Percentiles rank a stretch among this genome's conserved stretches.
Conservation (phyloP, 2,329 filamentous ascomycete species). For the Aspergillus japonicus region DNA sequence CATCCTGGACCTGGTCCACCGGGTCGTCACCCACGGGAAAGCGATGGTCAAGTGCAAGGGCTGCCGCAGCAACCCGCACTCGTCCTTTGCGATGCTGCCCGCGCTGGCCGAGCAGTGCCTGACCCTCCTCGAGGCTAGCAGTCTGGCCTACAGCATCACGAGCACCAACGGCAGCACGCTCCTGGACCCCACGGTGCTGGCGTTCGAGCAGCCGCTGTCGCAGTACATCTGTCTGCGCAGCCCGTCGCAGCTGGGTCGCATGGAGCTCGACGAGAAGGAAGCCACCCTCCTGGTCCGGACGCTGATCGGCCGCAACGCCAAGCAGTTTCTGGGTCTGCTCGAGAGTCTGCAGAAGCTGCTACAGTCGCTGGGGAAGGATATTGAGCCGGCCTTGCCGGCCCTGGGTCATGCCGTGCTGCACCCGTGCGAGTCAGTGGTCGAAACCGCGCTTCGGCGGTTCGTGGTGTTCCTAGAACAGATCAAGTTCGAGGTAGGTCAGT, state of each 20-base stretch:
- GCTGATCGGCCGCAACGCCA: slow-evolving; percentile 22
- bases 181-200: slow-evolving; percentile 23
- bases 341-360: slow-evolving; percentile 19
- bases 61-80: slow-evolving; percentile 21
- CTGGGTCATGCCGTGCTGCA: slow-evolving; percentile 10
- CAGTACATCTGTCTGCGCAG: slow-evolving; percentile 28
- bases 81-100: slow-evolving; percentile 39
- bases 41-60: slow-evolving; percentile 23
- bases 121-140: slow-evolving; percentile 27
- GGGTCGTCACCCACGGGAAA: slow-evolving; percentile 24
- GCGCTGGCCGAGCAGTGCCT: slow-evolving; percentile 38
- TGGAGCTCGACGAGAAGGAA: slow-evolving; percentile 28
- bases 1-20: slow-evolving; percentile 23
- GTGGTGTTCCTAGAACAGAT: slow-evolving; percentile 26
- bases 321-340: slow-evolving; percentile 24
- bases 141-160: slow-evolving; percentile 26
- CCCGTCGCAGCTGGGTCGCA: slow-evolving; percentile 26
- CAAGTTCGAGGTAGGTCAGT: slow-evolving; percentile 17
- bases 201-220: slow-evolving; percentile 23
- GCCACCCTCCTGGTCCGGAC: slow-evolving; percentile 23
- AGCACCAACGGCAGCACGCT: slow-evolving; percentile 17
- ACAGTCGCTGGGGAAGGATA: slow-evolving; percentile 14
- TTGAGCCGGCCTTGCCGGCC: slow-evolving; percentile 11
- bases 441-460: slow-evolving; percentile 23
- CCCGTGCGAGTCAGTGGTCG: slow-evolving; percentile 23